These are phyloP conservation scores for Juncus effusus DNA, from an alignment of 176 grass and related monocot species.

Conservation along the genomic window DNA sequence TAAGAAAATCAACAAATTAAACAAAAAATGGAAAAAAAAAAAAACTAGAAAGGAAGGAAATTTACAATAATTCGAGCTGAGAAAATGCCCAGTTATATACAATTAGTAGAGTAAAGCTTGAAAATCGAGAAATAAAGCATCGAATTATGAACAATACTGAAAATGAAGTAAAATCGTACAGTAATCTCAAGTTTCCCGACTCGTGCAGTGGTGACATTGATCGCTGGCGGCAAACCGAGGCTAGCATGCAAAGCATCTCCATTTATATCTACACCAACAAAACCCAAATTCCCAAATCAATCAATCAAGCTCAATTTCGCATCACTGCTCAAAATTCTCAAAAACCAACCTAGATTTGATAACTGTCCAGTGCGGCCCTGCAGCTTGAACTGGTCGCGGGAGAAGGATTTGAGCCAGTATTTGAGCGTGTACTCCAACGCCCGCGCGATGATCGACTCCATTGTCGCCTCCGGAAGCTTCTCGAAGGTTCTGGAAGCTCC, in stretches of 20 bases:
- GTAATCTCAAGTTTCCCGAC: slow-evolving; percentile 97
- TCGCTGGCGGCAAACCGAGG: slow-evolving; percentile 71
- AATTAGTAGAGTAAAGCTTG: too few species aligned
- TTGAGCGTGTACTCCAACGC: slow-evolving; percentile 99
- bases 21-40: neutral
- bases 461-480: slow-evolving; percentile 24
- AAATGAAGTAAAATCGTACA: slow-evolving; percentile 31
- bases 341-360: slow-evolving; percentile 69
- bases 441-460: slow-evolving; percentile 99
- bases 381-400: slow-evolving; percentile 99
- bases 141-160: too few species aligned
- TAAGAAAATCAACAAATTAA: slow-evolving; percentile 20
- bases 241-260: slow-evolving; percentile 91
- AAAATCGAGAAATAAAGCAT: too few species aligned
- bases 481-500: neutral
- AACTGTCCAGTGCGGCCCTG: slow-evolving; percentile 94
- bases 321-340: neutral
- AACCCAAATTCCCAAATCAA: slow-evolving; percentile 34
- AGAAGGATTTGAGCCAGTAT: slow-evolving; percentile 99
- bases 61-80: too few species aligned
- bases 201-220: slow-evolving; percentile 67
- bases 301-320: slow-evolving; percentile 31
- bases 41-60: too few species aligned
- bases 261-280: slow-evolving; percentile 78
- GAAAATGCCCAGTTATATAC: too few species aligned